phyloP scores from a whole-genome alignment of 1,139 yeast genomes.

The Pichia inconspicua region DNA sequence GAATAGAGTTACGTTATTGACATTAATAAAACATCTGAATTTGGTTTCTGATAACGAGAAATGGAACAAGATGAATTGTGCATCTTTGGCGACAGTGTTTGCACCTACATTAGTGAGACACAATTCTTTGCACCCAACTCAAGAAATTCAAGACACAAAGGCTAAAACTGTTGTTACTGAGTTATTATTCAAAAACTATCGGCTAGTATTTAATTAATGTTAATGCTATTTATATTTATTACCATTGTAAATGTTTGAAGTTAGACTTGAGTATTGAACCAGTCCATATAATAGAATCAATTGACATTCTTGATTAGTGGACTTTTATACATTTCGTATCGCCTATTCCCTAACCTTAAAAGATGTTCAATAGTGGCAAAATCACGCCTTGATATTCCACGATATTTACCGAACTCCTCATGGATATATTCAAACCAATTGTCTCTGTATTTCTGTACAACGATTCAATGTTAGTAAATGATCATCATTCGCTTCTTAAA shows the following conservation, averaged over 20 bases:
- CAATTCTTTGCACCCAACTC: conserved; percentile 51
- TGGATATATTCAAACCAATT: conserved; percentile 39
- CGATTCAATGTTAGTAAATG: not conserved
- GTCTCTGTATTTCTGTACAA: conserved; percentile 8
- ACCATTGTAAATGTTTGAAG: not conserved
- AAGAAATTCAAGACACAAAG: conserved; percentile 83
- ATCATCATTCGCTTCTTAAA: not conserved
- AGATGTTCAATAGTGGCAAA: conserved; percentile 84
- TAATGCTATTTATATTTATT: not conserved
- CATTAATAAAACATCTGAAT: conserved; percentile 57
- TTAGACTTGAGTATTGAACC: not conserved
- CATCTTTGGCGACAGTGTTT: conserved; percentile 84
- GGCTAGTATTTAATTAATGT: conserved; percentile 30
- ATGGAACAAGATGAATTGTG: conserved; percentile 67
- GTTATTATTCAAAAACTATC: conserved; percentile 53
- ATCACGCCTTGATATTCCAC: conserved; percentile 61
- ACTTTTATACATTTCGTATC: conserved; percentile 64
- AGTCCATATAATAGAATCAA: not conserved
- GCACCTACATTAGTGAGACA: conserved; percentile 92
- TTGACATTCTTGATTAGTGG: conserved; percentile 61
- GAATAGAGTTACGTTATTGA: conserved; percentile 51
- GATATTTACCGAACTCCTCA: conserved; percentile 56
- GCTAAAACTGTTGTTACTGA: conserved; percentile 76
- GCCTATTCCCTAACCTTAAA: conserved; percentile 64
- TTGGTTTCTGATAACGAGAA: conserved; percentile 42